phyloP scores from a whole-genome alignment of 176 grass and related monocot species.

The Lolium perenne region DNA sequence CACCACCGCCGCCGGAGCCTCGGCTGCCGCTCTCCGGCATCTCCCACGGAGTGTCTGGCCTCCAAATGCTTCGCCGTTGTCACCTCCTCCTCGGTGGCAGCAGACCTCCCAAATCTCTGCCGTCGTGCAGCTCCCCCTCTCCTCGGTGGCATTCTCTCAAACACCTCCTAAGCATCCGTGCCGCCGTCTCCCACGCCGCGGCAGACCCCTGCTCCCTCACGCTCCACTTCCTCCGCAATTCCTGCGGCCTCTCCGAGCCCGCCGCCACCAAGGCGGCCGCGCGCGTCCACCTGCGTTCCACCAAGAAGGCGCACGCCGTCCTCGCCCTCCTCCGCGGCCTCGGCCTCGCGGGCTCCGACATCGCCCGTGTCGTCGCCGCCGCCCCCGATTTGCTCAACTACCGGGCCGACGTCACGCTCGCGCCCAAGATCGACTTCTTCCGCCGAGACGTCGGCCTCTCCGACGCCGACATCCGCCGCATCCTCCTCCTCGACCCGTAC shows the following conservation, averaged over 20 bases:
- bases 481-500: constrained; percentile 19
- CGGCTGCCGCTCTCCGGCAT: neutral
- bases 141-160: constrained; percentile 39
- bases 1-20: neutral
- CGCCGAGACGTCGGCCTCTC: constrained; percentile 43
- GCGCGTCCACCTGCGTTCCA: constrained; percentile 41
- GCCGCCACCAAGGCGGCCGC: neutral
- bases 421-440: constrained; percentile 57
- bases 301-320: constrained; percentile 41
- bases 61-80: constrained; percentile 35
- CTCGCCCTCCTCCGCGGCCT: constrained; percentile 42
- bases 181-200: neutral
- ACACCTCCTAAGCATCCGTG: neutral
- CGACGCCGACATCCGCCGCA: constrained; percentile 27
- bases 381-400: constrained; percentile 11
- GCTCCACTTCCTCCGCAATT: constrained; percentile 48
- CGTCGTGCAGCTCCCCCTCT: neutral
- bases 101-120: neutral
- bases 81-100: neutral
- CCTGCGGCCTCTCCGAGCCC: constrained; percentile 32
- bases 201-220: constrained; percentile 41
- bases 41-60: neutral
- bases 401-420: constrained; percentile 6
- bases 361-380: constrained; percentile 27
- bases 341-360: constrained; percentile 9